Conservation (phyloP, 164 flowering plant genomes). For the Vitis labrusca region DNA sequence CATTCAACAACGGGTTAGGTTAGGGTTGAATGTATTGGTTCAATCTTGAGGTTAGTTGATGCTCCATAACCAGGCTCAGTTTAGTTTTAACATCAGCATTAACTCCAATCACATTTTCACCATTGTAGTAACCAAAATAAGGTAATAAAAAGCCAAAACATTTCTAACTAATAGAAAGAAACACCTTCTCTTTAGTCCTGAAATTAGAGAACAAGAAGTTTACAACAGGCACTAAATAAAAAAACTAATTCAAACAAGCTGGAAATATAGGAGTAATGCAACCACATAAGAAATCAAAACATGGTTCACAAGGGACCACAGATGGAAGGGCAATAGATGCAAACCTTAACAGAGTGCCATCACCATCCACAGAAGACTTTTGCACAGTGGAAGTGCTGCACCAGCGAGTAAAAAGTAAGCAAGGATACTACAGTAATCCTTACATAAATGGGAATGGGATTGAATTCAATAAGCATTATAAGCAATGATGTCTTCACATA, state of each 20-base stretch:
- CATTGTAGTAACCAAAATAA: too few species aligned
- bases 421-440: not conserved
- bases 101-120: too few species aligned
- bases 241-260: not conserved
- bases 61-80: too few species aligned
- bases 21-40: too few species aligned
- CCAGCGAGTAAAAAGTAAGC: conserved; percentile 16
- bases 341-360: conserved; percentile 36
- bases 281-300: not conserved
- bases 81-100: too few species aligned
- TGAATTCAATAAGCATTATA: not conserved
- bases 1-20: too few species aligned
- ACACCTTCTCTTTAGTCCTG: not conserved
- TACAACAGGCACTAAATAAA: not conserved
- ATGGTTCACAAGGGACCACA: not conserved
- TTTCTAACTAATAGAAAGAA: too few species aligned
- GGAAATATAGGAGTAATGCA: not conserved
- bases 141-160: too few species aligned
- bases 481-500: not conserved
- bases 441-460: too few species aligned
- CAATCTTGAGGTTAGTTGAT: too few species aligned
- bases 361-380: conserved; percentile 14
- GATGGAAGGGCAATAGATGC: conserved; percentile 8
- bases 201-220: not conserved
- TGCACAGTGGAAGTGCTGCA: conserved; percentile 31